Conservation (phyloP, 495 filamentous ascomycete species). For the Penicillium nucicola region DNA sequence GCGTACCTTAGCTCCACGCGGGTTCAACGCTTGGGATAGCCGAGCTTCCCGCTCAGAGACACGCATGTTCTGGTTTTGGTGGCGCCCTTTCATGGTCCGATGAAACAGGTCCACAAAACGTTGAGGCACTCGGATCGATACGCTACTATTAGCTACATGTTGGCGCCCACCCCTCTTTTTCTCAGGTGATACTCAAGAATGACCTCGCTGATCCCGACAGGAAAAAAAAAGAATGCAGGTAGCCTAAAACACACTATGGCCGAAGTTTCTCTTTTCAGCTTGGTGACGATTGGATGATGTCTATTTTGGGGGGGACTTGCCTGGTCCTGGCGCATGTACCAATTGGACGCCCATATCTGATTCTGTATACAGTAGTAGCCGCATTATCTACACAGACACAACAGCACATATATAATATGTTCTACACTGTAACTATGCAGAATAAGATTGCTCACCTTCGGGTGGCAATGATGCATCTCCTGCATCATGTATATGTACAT, state of each 20-base stretch:
- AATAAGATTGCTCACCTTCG: slow-evolving; percentile 3
- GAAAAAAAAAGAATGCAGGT: slow-evolving; percentile 14
- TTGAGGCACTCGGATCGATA: slow-evolving; percentile 9
- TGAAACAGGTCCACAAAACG: slow-evolving; percentile 26
- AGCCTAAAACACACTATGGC: slow-evolving; percentile 1
- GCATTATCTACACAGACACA: not conserved
- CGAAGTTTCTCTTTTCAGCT: slow-evolving; percentile 2
- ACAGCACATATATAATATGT: no score
- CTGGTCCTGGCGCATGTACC: no score
- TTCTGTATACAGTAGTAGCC: no score
- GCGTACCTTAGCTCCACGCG: slow-evolving; percentile 9
- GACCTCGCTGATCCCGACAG: slow-evolving; percentile 11
- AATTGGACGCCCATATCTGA: no score
- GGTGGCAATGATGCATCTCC: slow-evolving; percentile 29
- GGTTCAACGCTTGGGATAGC: slow-evolving; percentile 21
- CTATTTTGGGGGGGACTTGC: no score
- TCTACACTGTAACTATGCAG: no score
- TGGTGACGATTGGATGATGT: not conserved
- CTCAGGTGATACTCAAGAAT: slow-evolving; percentile 20
- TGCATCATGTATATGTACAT: slow-evolving; percentile 37
- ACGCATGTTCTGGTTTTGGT: slow-evolving; percentile 4
- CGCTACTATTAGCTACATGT: slow-evolving; percentile 4
- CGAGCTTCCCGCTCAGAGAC: slow-evolving; percentile 24
- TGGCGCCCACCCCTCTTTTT: slow-evolving; percentile 4
- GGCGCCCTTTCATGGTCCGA: slow-evolving; percentile 12